phyloP scores from a whole-genome alignment of 768 basidiomycete species.

The Serendipita sp. region DNA sequence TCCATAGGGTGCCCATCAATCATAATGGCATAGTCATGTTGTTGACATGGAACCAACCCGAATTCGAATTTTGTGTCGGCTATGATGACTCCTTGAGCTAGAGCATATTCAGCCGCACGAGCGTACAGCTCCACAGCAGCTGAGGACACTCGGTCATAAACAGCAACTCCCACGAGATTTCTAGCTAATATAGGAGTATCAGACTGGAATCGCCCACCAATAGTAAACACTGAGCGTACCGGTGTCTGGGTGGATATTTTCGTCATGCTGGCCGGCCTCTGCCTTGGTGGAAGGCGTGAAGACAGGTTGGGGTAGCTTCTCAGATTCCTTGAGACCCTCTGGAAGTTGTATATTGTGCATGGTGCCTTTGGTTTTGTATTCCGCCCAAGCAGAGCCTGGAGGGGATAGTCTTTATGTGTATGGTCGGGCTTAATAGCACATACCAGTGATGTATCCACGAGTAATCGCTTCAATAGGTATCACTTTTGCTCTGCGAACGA shows the following conservation, averaged over 20 bases:
- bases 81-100: slow-evolving; percentile 68
- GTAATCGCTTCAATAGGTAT: slow-evolving; percentile 92
- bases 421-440: slow-evolving; percentile 12
- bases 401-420: background rate
- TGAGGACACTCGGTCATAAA: slow-evolving; percentile 44
- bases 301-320: slow-evolving; percentile 63
- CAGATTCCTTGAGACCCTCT: slow-evolving; percentile 64
- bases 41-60: slow-evolving; percentile 43
- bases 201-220: background rate
- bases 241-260: slow-evolving; percentile 80
- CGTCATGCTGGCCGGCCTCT: slow-evolving; percentile 84
- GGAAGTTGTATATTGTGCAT: slow-evolving; percentile 75
- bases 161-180: slow-evolving; percentile 45
- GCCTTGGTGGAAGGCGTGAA: slow-evolving; percentile 98
- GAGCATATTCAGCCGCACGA: slow-evolving; percentile 59
- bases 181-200: slow-evolving; percentile 31
- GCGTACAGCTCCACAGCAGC: slow-evolving; percentile 51
- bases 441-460: slow-evolving; percentile 91
- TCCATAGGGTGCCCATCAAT: slow-evolving; percentile 19
- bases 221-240: slow-evolving; percentile 25
- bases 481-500: slow-evolving; percentile 78
- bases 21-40: slow-evolving; percentile 5
- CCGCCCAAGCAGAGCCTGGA: slow-evolving; percentile 86
- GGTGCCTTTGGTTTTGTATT: slow-evolving; percentile 77
- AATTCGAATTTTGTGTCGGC: slow-evolving; percentile 99